phyloP scores from a whole-genome alignment of 2,329 filamentous ascomycete genomes.

The Botrytis cinerea region DNA sequence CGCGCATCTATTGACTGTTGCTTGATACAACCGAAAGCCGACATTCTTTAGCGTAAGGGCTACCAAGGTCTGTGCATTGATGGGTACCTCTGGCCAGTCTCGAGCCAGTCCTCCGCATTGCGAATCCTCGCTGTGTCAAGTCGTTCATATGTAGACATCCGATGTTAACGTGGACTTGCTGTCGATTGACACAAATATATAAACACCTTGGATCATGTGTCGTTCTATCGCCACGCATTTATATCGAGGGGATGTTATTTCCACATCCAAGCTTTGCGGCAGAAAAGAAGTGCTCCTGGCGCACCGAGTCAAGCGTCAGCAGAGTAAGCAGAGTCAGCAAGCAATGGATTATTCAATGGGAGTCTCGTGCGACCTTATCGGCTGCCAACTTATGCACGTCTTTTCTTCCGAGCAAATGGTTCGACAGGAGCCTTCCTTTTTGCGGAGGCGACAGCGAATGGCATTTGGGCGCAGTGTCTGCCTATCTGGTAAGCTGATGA shows the following conservation, averaged over 20 bases:
- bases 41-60: background rate
- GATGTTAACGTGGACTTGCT: background rate
- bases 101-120: background rate
- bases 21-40: background rate
- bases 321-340: background rate
- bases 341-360: background rate
- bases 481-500: conserved; percentile 12
- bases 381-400: conserved; percentile 16
- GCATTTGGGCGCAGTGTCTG: conserved; percentile 2
- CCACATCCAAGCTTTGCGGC: conserved; percentile 1
- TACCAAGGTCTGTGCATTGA: background rate
- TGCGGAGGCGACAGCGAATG: conserved; percentile 10
- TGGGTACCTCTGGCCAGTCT: background rate
- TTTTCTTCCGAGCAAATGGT: conserved; percentile 22
- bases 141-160: background rate
- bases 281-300: background rate
- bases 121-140: background rate
- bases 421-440: background rate
- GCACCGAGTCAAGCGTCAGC: background rate
- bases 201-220: background rate
- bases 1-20: background rate
- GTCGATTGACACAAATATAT: background rate
- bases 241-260: background rate
- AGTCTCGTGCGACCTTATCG: conserved; percentile 12
- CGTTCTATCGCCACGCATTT: background rate